phyloP scores from a whole-genome alignment of 169 alveolate species.

The Cystoisospora suis region DNA sequence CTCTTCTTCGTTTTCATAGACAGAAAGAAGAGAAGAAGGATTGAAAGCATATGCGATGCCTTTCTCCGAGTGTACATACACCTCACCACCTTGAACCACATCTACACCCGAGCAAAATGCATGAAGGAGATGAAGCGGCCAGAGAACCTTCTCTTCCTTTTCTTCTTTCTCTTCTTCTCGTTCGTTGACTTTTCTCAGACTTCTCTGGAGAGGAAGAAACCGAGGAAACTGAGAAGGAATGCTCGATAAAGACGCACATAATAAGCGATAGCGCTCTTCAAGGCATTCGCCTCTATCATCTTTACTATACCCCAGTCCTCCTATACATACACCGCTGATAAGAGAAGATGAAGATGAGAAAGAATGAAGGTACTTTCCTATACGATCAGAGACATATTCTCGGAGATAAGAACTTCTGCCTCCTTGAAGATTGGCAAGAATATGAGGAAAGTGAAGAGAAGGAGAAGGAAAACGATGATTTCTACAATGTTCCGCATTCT shows the following conservation, averaged over 20 bases:
- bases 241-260: background rate
- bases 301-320: background rate
- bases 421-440: slow-evolving; percentile 18
- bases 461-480: background rate
- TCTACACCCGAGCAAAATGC: slow-evolving; percentile 25
- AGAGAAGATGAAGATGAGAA: background rate
- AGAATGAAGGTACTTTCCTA: background rate
- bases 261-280: background rate
- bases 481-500: background rate
- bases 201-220: slow-evolving; percentile 11
- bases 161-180: too few species aligned
- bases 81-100: background rate
- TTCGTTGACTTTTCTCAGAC: too few species aligned
- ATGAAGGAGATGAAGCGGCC: slow-evolving; percentile 18
- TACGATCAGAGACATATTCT: background rate
- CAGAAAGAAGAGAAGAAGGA: background rate
- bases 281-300: slow-evolving; percentile 1
- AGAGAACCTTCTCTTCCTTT: background rate
- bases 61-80: background rate
- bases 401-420: background rate
- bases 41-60: slow-evolving; percentile 6
- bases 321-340: background rate
- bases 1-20: background rate
- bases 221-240: too few species aligned
- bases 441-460: background rate